Evolutionary conservation across 176 grass and related monocot genomes (phyloP), one percentile per base, ranked within the genome.

Genomic region (Raddia guianensis): DNA sequence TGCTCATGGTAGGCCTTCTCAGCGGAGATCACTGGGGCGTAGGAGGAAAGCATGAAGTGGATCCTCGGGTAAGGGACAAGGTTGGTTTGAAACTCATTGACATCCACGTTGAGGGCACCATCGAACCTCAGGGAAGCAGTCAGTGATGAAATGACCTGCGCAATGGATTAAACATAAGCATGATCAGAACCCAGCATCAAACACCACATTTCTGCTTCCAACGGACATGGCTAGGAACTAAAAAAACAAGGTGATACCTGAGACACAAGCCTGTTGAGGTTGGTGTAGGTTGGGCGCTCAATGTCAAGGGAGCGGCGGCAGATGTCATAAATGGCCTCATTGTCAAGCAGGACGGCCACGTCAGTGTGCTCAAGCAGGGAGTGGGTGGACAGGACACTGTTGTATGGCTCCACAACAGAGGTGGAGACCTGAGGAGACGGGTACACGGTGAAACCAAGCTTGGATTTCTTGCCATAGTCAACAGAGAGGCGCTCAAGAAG

Each of bases 1-100:
- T 89, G 87, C 77, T 89, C 87, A 0, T 89, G 87, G 72, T 89
- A 89, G 44, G 87, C 87, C 82, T 89, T 89, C 87, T 89, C 87
- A 0, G 87, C 87, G 2, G 87, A 89, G 64, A 89, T 89, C 7
- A 89, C 87, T 2, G 87, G 87, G 6, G 87, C 87, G 0, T 89
- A 89, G 6, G 87, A 89, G 0, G 87, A 89, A 71, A 89, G 87
- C 87, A 89, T 89, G 49, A 89, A 89, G 77, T 89, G 87, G 82
- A 89, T 89, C 82, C 82, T 89, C 0, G 87, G 87, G 65, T 89
- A 89, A 3, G 87, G 82, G 42, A 89, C 87, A 44, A 89, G 65
- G 43, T 89, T 89, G 40, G 87, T 89, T 77, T 89, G 87, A 77
- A 89, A 89, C 56, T 89, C 87, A 0, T 89, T 89, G 1, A 89